Base-by-base conservation (phyloP, 352 stramenopile species). In the Lagenidium sp. region DNA sequence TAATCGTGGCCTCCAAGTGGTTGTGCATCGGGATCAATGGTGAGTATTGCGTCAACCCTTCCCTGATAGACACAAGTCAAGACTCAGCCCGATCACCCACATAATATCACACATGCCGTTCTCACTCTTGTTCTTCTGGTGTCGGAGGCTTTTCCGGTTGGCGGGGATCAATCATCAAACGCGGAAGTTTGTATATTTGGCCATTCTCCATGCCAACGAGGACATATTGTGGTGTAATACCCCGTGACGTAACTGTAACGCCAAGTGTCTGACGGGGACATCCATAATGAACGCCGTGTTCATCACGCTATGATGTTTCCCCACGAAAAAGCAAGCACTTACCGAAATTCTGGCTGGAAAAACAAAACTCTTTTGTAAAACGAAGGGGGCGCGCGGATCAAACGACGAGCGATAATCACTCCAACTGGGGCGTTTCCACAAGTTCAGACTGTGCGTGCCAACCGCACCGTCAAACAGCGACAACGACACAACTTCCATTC, bases 381-480 rank as follows among this genome's bases (percentile, higher is more conserved):
- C 86, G 26, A 96, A 95, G 5, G 89, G 84, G 6, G 63, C 54
- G 52, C 79, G 65, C 36, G 79, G 58, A 73, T 95, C 89, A 52
- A 96, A 97, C 38, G 94, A 97, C 18, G 89, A 98, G 35, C 96
- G 94, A 24, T 64, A 75, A 3, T 78, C 52, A 28, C 73, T 80
- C 74, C 95, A 95, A 30, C 86, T 71, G n/a, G 93, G 90, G 35
- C 80, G 71, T 41, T 93, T 95, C 80, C 97, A 98, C 22, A 81
- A 77, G 47, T 96, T 97, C 5, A 99, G 62, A 22, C 93, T 94
- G 57, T 97, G 85, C 39, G 85, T 95, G 8, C 94, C 93, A 41
- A 99, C 95, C 29, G 97, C 95, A 35, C 96, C 95, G 40, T 99
- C 96, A 55, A 96, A 97, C 6, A 99, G 71, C 32, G 72, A 74